Percentiles rank a stretch among this genome's conserved stretches.
Conservation (phyloP, 2,329 filamentous ascomycete species). For the Phaeophleospora eucalypticola region DNA sequence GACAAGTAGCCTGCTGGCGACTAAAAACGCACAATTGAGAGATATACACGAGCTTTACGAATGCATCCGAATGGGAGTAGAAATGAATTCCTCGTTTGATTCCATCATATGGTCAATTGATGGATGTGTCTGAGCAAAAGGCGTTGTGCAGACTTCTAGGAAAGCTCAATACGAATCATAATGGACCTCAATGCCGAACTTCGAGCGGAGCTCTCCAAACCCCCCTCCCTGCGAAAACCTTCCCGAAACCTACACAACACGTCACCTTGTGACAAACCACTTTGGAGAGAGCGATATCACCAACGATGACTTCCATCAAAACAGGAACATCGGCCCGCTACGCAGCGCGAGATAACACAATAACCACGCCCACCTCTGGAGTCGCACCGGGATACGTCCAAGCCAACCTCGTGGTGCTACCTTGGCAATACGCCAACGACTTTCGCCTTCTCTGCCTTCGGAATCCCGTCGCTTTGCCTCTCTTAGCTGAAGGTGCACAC, state of each 20-base stretch:
- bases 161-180: no score
- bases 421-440: constrained; percentile 53
- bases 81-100: no score
- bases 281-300: no score
- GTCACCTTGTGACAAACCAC: background rate
- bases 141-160: no score
- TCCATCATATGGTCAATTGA: no score
- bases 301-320: background rate
- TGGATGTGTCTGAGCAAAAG: no score
- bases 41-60: no score
- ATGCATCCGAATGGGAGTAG: no score
- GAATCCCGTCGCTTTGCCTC: constrained; percentile 60
- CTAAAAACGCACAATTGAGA: no score
- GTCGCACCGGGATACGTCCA: constrained; percentile 55
- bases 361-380: constrained; percentile 47
- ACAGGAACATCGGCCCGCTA: background rate
- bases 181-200: background rate
- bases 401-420: constrained; percentile 60
- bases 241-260: background rate
- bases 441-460: constrained; percentile 57
- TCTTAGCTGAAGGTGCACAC: constrained; percentile 53
- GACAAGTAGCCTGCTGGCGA: no score
- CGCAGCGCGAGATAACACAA: background rate
- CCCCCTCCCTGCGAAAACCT: background rate
- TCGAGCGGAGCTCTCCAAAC: background rate